Evolutionary conservation across 345 rosid species (phyloP).

Genomic region (Barbarea vulgaris): DNA sequence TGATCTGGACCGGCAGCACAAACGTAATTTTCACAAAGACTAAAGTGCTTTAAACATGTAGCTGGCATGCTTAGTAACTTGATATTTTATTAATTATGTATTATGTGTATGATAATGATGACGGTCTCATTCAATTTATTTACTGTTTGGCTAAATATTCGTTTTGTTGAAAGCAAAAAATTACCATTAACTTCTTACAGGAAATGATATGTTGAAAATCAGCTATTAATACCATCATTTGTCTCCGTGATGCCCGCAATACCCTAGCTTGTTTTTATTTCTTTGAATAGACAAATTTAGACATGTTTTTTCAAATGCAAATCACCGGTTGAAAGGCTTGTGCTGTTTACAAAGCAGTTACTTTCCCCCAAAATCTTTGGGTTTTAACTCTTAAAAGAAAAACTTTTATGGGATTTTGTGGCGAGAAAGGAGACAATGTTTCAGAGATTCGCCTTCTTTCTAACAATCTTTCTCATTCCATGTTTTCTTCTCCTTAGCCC

Average conservation of each 20-base stretch:
- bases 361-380: slow-evolving; percentile 34
- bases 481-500: slow-evolving; percentile 43
- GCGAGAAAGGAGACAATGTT: slow-evolving; percentile 34
- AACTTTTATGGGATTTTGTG: slow-evolving; percentile 26
- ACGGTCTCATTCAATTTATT: neutral
- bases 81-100: neutral
- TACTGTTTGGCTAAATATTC: neutral
- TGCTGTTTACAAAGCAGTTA: slow-evolving; percentile 19
- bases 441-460: slow-evolving; percentile 44
- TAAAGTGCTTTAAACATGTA: neutral
- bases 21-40: neutral
- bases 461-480: slow-evolving; percentile 39
- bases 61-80: slow-evolving; percentile 19
- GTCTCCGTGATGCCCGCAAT: slow-evolving; percentile 31
- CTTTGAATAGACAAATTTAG: slow-evolving; percentile 29
- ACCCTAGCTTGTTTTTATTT: neutral
- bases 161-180: neutral
- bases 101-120: slow-evolving; percentile 7
- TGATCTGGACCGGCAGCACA: slow-evolving; percentile 4
- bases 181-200: neutral
- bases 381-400: neutral
- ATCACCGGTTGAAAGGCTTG: slow-evolving; percentile 14
- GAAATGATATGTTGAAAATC: neutral
- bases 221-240: slow-evolving; percentile 20
- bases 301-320: slow-evolving; percentile 5